Percentiles rank a stretch among this genome's conserved stretches.
These are phyloP conservation scores for Vigna mungo DNA, from an alignment of 306 rosid species.

Conservation along the genomic window DNA sequence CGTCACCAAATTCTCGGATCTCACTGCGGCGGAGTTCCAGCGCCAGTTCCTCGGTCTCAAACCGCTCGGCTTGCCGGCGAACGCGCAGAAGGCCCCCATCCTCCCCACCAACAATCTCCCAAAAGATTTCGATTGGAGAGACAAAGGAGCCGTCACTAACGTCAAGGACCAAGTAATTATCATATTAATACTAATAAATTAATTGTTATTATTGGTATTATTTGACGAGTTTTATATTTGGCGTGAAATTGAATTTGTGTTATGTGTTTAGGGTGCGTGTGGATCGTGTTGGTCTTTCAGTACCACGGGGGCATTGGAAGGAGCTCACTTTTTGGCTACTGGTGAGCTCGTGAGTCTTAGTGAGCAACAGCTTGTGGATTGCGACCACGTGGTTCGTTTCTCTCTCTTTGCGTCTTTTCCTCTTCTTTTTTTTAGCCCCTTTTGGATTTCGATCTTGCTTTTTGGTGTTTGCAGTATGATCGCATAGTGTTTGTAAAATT, in stretches of 20 bases:
- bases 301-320: constrained; percentile 90
- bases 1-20: constrained; percentile 86
- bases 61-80: constrained; percentile 69
- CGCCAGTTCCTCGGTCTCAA: constrained; percentile 75
- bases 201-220: background rate
- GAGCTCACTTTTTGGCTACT: constrained; percentile 75
- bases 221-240: background rate
- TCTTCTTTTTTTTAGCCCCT: background rate
- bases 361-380: constrained; percentile 98
- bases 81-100: constrained; percentile 79
- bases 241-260: background rate
- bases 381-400: constrained; percentile 93
- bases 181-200: too few relatives aligned
- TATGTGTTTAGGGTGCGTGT: constrained; percentile 69
- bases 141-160: constrained; percentile 79
- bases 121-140: constrained; percentile 90
- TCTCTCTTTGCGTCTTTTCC: background rate
- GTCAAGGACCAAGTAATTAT: constrained; percentile 78
- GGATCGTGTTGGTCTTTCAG: constrained; percentile 99
- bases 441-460: background rate
- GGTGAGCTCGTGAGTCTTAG: constrained; percentile 83
- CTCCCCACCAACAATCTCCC: constrained; percentile 86
- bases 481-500: background rate
- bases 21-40: constrained; percentile 77
- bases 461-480: background rate